These are phyloP conservation scores for Lagerstroemia speciosa DNA, from an alignment of 345 rosid genomes.

Conservation along the genomic window DNA sequence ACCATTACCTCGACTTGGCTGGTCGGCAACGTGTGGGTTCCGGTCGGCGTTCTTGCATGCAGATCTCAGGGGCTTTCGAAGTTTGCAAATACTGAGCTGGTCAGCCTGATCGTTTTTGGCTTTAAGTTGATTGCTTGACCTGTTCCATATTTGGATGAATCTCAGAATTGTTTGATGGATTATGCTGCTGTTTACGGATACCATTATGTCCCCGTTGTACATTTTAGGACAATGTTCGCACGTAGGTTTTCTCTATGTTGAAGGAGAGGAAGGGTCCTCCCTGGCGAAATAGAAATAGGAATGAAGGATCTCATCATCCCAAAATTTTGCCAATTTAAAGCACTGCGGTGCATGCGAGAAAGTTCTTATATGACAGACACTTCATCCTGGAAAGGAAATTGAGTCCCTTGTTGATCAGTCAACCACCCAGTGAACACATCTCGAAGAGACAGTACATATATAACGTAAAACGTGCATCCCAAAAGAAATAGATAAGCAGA, in stretches of 20 bases:
- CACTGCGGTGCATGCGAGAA: not conserved
- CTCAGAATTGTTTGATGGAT: not conserved
- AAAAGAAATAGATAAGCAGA: not conserved
- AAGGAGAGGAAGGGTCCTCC: conserved; percentile 73
- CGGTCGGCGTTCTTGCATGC: conserved; percentile 82
- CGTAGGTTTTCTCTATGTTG: conserved; percentile 71
- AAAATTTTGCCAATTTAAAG: not conserved
- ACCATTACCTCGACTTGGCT: conserved; percentile 90
- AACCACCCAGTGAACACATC: too few species aligned
- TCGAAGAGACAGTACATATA: not conserved
- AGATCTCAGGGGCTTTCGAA: conserved; percentile 89
- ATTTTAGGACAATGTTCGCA: conserved; percentile 5
- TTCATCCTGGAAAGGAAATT: not conserved
- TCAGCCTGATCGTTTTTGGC: conserved; percentile 17
- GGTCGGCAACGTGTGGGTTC: conserved; percentile 64
- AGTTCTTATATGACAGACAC: not conserved
- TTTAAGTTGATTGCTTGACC: not conserved
- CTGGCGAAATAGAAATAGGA: conserved; percentile 84
- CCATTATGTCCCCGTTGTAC: not conserved
- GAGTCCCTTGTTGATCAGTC: too few species aligned
- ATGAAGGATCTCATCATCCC: conserved; percentile 46
- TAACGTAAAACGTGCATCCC: too few species aligned
- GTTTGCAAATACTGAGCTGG: conserved; percentile 57
- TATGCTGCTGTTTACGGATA: not conserved
- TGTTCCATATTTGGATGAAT: not conserved